phyloP scores from a whole-genome alignment of 2,329 filamentous ascomycete genomes.

The Fusarium tanahbumbuense region DNA sequence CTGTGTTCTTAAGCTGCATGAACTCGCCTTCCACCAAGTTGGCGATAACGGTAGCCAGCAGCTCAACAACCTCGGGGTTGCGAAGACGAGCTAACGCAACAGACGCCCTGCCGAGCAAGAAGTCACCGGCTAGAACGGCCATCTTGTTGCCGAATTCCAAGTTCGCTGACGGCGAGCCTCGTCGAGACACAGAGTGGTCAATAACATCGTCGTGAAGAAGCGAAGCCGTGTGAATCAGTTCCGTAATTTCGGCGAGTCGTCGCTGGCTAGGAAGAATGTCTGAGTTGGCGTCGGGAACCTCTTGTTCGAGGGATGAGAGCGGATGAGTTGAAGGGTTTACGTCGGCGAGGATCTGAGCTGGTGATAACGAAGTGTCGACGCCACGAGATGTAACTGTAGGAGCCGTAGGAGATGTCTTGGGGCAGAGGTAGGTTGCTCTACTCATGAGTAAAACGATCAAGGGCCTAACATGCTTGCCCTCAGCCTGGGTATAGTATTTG shows the following conservation, averaged over 20 bases:
- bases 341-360: conserved; percentile 74
- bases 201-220: conserved; percentile 98
- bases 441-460: conserved; percentile 97
- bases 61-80: conserved; percentile 93
- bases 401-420: conserved; percentile 63
- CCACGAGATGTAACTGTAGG: conserved; percentile 56
- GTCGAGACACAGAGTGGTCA: conserved; percentile 87
- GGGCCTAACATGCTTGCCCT: conserved; percentile 96
- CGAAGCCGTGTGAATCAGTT: conserved; percentile 96
- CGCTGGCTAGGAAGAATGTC: conserved; percentile 93
- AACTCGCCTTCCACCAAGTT: conserved; percentile 99
- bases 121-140: conserved; percentile 97
- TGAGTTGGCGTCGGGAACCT: conserved; percentile 57
- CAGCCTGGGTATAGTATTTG: conserved; percentile 97
- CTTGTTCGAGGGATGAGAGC: conserved; percentile 56
- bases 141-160: conserved; percentile 99
- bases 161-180: conserved; percentile 88
- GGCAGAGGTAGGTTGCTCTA: conserved; percentile 84
- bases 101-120: conserved; percentile 90
- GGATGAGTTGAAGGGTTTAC: conserved; percentile 74
- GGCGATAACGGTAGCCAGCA: conserved; percentile 94
- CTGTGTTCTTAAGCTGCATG: conserved; percentile 99
- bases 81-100: conserved; percentile 90
- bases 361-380: conserved; percentile 68
- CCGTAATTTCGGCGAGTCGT: conserved; percentile 93